phyloP scores from a whole-genome alignment of 2,329 filamentous ascomycete species.

The Arthrinium puccinioides region DNA sequence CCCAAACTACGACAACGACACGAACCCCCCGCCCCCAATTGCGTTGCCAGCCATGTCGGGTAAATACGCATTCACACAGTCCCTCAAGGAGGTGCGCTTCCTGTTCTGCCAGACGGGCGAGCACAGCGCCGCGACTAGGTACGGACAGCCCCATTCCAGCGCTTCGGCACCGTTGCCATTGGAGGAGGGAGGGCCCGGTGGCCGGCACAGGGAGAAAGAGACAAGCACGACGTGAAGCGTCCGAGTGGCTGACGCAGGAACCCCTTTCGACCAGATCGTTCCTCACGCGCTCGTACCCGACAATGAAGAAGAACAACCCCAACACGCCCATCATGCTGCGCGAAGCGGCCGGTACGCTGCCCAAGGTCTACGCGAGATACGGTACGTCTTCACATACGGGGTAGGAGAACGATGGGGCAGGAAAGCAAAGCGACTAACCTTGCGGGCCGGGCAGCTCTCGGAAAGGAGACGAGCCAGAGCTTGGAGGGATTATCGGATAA shows the following conservation, averaged over 20 bases:
- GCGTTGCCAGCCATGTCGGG: slow-evolving; percentile 57
- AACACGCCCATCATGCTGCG: slow-evolving; percentile 88
- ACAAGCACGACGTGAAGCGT: too few species aligned
- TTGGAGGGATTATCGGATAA: slow-evolving; percentile 53
- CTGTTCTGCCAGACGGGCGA: slow-evolving; percentile 93
- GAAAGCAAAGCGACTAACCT: too few species aligned
- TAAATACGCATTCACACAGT: slow-evolving; percentile 86
- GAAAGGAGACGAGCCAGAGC: slow-evolving; percentile 49
- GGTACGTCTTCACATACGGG: slow-evolving; percentile 58
- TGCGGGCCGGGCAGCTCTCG: slow-evolving; percentile 49
- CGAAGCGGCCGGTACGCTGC: slow-evolving; percentile 78
- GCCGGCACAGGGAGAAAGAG: background rate
- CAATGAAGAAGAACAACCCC: slow-evolving; percentile 99
- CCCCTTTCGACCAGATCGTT: slow-evolving; percentile 63
- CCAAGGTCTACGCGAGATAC: slow-evolving; percentile 87
- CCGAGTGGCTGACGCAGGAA: background rate
- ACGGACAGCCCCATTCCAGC: slow-evolving; percentile 21
- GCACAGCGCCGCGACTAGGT: slow-evolving; percentile 85
- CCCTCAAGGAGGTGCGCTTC: slow-evolving; percentile 93
- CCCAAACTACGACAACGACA: too few species aligned
- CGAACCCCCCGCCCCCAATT: background rate
- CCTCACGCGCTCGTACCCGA: slow-evolving; percentile 84
- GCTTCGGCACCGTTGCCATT: background rate
- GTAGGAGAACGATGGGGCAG: too few species aligned
- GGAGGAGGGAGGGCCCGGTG: background rate